Percentiles rank a stretch among this genome's conserved stretches.
Evolutionary conservation across 768 basidiomycete species (phyloP).

Genomic region (Pholiota conissans): DNA sequence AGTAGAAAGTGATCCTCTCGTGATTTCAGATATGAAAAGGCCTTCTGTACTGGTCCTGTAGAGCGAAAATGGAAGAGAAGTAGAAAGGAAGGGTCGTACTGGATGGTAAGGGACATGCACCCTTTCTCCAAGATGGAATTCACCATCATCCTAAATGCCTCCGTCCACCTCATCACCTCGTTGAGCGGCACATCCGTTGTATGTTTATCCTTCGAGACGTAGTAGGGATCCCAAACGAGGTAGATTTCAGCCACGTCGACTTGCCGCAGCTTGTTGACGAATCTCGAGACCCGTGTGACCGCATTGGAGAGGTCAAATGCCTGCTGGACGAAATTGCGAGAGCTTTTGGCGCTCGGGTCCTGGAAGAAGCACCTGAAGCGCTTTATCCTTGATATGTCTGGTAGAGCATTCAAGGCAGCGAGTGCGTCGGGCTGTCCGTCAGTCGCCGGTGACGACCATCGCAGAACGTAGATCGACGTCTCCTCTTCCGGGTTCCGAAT

Average conservation of each 20-base stretch:
- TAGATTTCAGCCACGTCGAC: conserved; percentile 17
- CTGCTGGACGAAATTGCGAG: conserved; percentile 17
- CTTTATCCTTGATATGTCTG: conserved; percentile 11
- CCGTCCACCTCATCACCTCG: conserved; percentile 18
- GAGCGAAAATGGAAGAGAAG: conserved; percentile 15
- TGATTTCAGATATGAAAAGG: conserved; percentile 11
- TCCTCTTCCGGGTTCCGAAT: conserved; percentile 17
- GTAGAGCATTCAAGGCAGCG: conserved; percentile 12
- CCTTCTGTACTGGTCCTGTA: conserved; percentile 9
- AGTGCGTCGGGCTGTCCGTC: conserved; percentile 12
- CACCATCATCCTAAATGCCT: conserved; percentile 13
- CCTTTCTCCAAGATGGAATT: conserved; percentile 18
- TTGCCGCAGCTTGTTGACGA: conserved; percentile 12
- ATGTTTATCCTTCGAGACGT: conserved; percentile 7
- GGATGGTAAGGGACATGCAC: conserved; percentile 18
- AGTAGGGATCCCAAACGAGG: conserved; percentile 23
- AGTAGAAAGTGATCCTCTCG: conserved; percentile 8
- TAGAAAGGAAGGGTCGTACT: conserved; percentile 17
- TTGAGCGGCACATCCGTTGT: conserved; percentile 8
- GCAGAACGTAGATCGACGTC: conserved; percentile 10
- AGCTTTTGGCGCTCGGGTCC: conserved; percentile 14
- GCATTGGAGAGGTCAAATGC: conserved; percentile 18
- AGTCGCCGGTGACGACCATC: conserved; percentile 11
- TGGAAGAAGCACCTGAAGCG: conserved; percentile 22
- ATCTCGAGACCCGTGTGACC: conserved; percentile 13